Conservation (phyloP, 2,329 filamentous ascomycete genomes). For the Colletotrichum sp. region DNA sequence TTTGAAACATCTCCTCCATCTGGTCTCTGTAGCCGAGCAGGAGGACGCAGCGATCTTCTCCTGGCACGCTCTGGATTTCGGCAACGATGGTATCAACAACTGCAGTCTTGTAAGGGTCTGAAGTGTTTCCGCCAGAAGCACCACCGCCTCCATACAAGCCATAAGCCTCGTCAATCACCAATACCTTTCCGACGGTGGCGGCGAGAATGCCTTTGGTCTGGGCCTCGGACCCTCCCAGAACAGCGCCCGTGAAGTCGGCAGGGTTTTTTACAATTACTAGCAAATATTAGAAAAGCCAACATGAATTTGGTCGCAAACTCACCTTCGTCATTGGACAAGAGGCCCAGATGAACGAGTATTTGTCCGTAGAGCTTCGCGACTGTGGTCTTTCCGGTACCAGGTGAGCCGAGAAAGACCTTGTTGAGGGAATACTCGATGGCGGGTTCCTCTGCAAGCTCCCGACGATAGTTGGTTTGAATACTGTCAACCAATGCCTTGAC, state of each 20-base stretch:
- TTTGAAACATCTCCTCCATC: slow-evolving; percentile 77
- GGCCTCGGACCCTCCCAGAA: slow-evolving; percentile 70
- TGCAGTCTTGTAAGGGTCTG: slow-evolving; percentile 60
- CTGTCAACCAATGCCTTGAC: slow-evolving; percentile 64
- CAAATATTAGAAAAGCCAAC: not conserved
- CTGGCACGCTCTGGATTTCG: slow-evolving; percentile 71
- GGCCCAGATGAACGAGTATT: slow-evolving; percentile 70
- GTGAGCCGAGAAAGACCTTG: slow-evolving; percentile 71
- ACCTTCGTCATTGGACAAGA: slow-evolving; percentile 72
- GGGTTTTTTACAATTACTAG: slow-evolving; percentile 73
- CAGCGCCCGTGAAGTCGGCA: slow-evolving; percentile 71
- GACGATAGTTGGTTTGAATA: slow-evolving; percentile 67
- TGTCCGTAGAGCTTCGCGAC: slow-evolving; percentile 75
- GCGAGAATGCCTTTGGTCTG: slow-evolving; percentile 76
- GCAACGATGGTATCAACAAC: slow-evolving; percentile 78
- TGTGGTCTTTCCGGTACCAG: slow-evolving; percentile 79
- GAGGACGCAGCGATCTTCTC: slow-evolving; percentile 76
- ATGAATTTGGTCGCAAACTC: slow-evolving; percentile 36
- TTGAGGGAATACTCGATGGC: slow-evolving; percentile 68
- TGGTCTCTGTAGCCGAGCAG: slow-evolving; percentile 73
- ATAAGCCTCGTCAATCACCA: slow-evolving; percentile 84
- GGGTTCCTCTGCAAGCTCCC: slow-evolving; percentile 67
- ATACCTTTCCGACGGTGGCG: slow-evolving; percentile 71
- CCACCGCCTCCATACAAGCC: slow-evolving; percentile 56
- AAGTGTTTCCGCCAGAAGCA: slow-evolving; percentile 17